Conservation (phyloP, 1,139 yeast species). For the Hyphopichia wangnamkhiaoensis region DNA sequence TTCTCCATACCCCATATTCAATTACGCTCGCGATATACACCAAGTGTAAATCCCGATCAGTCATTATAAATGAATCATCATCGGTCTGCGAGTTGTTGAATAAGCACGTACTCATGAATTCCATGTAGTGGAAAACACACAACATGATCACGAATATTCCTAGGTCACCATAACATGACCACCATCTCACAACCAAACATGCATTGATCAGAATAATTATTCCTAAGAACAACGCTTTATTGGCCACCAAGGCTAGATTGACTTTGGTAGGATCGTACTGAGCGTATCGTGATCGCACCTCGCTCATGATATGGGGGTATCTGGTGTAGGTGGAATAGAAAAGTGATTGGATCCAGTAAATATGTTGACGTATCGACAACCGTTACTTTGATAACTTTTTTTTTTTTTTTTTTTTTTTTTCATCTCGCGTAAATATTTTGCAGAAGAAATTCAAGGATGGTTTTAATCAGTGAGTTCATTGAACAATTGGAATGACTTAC, state of each 20-base stretch:
- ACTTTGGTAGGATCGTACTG: conserved; percentile 30
- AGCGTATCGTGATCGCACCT: not conserved
- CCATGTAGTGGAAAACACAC: conserved; percentile 73
- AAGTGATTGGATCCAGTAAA: too few relatives aligned
- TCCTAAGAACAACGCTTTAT: conserved; percentile 37
- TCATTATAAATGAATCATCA: conserved; percentile 73
- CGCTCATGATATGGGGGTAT: too few relatives aligned
- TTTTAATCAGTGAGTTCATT: not conserved
- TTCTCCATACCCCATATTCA: conserved; percentile 19
- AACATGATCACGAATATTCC: conserved; percentile 38
- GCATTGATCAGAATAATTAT: too few relatives aligned
- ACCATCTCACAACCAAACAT: not conserved
- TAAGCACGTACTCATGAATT: conserved; percentile 74
- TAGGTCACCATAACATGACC: not conserved
- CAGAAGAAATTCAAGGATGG: too few relatives aligned
- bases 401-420: too few relatives aligned
- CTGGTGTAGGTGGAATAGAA: too few relatives aligned
- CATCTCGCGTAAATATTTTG: too few relatives aligned
- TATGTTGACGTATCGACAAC: too few relatives aligned
- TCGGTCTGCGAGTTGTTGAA: conserved; percentile 69
- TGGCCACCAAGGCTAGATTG: conserved; percentile 31
- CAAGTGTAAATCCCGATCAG: conserved; percentile 66
- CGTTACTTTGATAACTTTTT: too few relatives aligned
- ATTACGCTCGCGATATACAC: conserved; percentile 52
- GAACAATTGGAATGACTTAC: conserved; percentile 9